Base-by-base conservation (phyloP, 345 rosid genomes). In the Draba incana region DNA sequence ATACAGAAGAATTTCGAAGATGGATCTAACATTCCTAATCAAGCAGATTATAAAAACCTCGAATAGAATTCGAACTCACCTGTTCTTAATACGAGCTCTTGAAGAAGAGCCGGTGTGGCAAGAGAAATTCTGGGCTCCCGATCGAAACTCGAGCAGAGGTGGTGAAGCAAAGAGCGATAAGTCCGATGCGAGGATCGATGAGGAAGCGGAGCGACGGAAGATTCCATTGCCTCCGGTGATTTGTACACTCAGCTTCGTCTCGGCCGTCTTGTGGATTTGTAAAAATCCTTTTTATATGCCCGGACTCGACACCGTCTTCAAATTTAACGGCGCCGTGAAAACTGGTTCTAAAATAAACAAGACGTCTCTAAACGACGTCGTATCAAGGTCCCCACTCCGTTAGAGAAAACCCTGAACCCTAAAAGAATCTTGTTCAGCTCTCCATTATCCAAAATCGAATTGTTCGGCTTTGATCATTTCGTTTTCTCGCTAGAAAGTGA, bases 61-160 rank as follows among this genome's bases (percentile, higher is more conserved):
- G 11, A 11, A 8, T 43, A 50, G 2, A 10, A 60, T 0, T 11
- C 7, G 16, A 60, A 53, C 48, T 68, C 12, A 68, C 78, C 78
- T 47, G 70, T 39, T 48, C n/a, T 41, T 41, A 16, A 31, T 15
- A 56, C 6, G 4, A 70, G 75, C 42, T 68, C 70, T 39, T 44
- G 83, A 51, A 79, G 67, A 62, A 71, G 60, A 42, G 27, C 52
- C 30, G 66, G 84, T 30, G 88, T 64, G 48, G 79, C 71, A 51
- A 75, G 60, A 24, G 84, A 78, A 12, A 82, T 64, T 9, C 45
- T 77, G 44, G 85, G 78, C 14, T 82, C 73, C 6, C 70, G 78
- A 59, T 77, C 69, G 82, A 84, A 81, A 45, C 78, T 68, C 2
- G 89, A 79, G 64, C 84, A 20, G 30, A 88, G 70, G 43, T 74